Conservation (phyloP, 768 basidiomycete genomes). For the Trametes punicea region DNA sequence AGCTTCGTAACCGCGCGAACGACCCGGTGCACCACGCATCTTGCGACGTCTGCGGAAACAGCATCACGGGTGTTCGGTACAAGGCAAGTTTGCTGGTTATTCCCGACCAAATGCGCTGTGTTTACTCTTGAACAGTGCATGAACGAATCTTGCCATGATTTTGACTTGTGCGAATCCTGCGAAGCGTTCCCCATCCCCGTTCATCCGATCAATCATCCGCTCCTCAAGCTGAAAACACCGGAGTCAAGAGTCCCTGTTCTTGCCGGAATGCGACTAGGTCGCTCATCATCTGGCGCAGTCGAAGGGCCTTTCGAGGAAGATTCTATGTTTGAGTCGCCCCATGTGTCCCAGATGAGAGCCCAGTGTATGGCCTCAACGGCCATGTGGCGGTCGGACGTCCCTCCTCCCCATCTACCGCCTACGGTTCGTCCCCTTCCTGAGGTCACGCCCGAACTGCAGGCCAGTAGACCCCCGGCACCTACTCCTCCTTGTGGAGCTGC, state of each 20-base stretch:
- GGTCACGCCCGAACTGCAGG: constrained; percentile 3
- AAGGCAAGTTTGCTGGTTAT: constrained; percentile 45
- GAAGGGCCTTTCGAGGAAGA: not conserved
- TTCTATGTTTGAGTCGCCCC: not conserved
- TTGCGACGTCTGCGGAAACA: constrained; percentile 58
- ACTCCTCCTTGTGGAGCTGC: not conserved
- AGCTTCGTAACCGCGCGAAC: constrained; percentile 31
- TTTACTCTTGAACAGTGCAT: constrained; percentile 52
- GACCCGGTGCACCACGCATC: constrained; percentile 48
- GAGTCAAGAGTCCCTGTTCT: constrained; percentile 43
- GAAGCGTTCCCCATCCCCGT: constrained; percentile 77
- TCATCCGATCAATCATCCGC: constrained; percentile 66
- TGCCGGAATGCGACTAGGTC: not conserved
- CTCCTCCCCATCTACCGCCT: constrained; percentile 2
- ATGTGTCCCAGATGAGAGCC: no score
- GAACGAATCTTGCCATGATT: constrained; percentile 73
- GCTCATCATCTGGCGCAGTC: not conserved
- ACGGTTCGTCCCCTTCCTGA: constrained; percentile 13
- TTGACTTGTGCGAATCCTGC: constrained; percentile 75
- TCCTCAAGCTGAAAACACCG: constrained; percentile 67
- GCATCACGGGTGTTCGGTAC: constrained; percentile 63
- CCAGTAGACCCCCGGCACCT: not conserved
- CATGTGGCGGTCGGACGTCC: not conserved
- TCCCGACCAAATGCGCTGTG: not conserved
- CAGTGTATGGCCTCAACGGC: not conserved